A percentile compares a stretch with the other conserved stretches of the same genome.
phyloP scores from a whole-genome alignment of 768 basidiomycete species.

The Xanthoconium purpureum region DNA sequence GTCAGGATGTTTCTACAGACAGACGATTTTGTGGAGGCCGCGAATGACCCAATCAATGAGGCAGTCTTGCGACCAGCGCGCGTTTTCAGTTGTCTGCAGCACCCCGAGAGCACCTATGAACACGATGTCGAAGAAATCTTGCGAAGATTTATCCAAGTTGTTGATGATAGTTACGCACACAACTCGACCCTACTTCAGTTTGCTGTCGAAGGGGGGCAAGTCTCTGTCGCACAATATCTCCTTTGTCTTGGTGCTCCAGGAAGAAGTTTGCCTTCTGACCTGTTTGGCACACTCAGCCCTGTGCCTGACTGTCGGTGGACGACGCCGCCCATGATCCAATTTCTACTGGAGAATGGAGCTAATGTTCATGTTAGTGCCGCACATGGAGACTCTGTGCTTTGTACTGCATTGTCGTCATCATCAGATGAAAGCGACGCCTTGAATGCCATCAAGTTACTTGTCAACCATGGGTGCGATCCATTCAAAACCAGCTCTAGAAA shows the following conservation, averaged over 20 bases:
- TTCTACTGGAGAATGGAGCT: neutral
- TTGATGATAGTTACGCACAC: neutral
- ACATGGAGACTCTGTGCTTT: neutral
- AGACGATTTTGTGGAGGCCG: neutral
- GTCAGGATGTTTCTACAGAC: neutral
- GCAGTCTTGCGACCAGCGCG: neutral
- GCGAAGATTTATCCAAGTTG: neutral
- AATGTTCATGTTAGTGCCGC: neutral
- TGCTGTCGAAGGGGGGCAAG: neutral
- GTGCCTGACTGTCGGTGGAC: no score
- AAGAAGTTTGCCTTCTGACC: neutral
- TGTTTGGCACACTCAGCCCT: neutral
- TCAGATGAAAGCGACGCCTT: no score
- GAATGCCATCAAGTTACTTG: no score
- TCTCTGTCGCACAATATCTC: neutral
- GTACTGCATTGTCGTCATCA: neutral
- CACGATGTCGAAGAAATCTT: neutral
- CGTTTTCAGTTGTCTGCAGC: neutral
- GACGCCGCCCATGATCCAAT: no score
- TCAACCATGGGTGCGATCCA: no score
- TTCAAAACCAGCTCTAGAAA: no score
- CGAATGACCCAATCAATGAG: neutral
- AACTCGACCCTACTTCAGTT: neutral
- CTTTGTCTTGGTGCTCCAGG: neutral
- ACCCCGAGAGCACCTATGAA: neutral